phyloP scores from a whole-genome alignment of 768 basidiomycete genomes.

The Russula foetens region DNA sequence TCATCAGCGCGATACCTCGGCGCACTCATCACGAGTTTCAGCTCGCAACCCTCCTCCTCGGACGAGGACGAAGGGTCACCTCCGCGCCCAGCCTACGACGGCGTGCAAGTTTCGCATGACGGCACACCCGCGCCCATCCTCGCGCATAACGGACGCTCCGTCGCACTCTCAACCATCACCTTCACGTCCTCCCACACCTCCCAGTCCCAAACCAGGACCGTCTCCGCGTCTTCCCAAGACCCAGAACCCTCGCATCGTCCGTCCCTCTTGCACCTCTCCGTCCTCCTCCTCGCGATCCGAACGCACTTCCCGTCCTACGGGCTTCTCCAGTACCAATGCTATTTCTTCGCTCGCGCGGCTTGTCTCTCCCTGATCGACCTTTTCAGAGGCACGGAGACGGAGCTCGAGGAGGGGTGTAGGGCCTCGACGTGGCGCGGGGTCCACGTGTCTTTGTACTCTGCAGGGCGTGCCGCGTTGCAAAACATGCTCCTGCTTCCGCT shows the following conservation, averaged over 20 bases:
- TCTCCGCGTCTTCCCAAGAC: neutral
- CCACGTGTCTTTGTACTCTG: slow-evolving; percentile 18
- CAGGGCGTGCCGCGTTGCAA: slow-evolving; percentile 14
- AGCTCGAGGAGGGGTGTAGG: slow-evolving; percentile 3
- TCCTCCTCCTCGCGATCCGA: slow-evolving; percentile 18
- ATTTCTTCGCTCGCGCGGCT: slow-evolving; percentile 18
- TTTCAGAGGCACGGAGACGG: slow-evolving; percentile 7
- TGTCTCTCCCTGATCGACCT: slow-evolving; percentile 10
- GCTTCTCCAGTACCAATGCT: slow-evolving; percentile 20
- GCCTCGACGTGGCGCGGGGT: slow-evolving; percentile 19
- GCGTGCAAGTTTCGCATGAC: slow-evolving; percentile 19
- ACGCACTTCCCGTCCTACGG: slow-evolving; percentile 17
- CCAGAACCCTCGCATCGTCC: neutral
- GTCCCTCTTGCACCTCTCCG: slow-evolving; percentile 14
- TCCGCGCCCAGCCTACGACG: slow-evolving; percentile 7
- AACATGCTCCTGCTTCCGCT: slow-evolving; percentile 20
- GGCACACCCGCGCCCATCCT: slow-evolving; percentile 12
- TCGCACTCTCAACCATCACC: slow-evolving; percentile 14
- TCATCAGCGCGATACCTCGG: slow-evolving; percentile 10
- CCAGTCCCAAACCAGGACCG: neutral
- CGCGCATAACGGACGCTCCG: slow-evolving; percentile 3
- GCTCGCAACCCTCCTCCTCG: neutral
- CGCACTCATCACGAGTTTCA: slow-evolving; percentile 2
- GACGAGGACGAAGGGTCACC: neutral
- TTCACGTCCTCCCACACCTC: slow-evolving; percentile 5